phyloP scores from a whole-genome alignment of 257 asterid species.

The Linderniella brevidens region DNA sequence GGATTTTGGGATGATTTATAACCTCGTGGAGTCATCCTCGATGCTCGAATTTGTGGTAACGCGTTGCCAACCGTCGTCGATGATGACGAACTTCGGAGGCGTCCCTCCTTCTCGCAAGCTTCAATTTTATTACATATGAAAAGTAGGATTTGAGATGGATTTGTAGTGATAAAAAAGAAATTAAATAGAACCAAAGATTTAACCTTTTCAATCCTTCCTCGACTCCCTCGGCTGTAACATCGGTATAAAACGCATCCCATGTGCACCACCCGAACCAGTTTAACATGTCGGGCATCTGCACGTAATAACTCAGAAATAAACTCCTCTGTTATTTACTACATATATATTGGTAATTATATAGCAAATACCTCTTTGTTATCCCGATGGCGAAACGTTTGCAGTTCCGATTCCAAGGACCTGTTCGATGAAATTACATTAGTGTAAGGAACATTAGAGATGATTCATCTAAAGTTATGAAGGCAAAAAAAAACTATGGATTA shows the following conservation, averaged over 20 bases:
- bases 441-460: too few species aligned
- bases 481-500: not conserved
- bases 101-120: constrained; percentile 49
- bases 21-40: not conserved
- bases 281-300: constrained; percentile 59
- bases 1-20: constrained; percentile 5
- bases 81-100: constrained; percentile 65
- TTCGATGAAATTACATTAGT: too few species aligned
- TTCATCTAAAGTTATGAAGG: not conserved
- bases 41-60: constrained; percentile 26
- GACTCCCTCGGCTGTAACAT: constrained; percentile 67
- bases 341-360: too few species aligned
- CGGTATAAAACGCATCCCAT: constrained; percentile 87
- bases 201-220: constrained; percentile 55
- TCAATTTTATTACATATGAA: too few species aligned
- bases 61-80: constrained; percentile 82
- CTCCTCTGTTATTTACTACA: too few species aligned
- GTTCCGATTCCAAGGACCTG: constrained; percentile 49
- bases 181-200: constrained; percentile 2
- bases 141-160: too few species aligned
- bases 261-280: constrained; percentile 99
- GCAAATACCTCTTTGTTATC: constrained; percentile 71
- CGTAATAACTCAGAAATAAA: not conserved
- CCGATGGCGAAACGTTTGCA: constrained; percentile 61
- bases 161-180: too few species aligned